Conservation (phyloP, 768 basidiomycete genomes). For the Leccinum aurantiacum region DNA sequence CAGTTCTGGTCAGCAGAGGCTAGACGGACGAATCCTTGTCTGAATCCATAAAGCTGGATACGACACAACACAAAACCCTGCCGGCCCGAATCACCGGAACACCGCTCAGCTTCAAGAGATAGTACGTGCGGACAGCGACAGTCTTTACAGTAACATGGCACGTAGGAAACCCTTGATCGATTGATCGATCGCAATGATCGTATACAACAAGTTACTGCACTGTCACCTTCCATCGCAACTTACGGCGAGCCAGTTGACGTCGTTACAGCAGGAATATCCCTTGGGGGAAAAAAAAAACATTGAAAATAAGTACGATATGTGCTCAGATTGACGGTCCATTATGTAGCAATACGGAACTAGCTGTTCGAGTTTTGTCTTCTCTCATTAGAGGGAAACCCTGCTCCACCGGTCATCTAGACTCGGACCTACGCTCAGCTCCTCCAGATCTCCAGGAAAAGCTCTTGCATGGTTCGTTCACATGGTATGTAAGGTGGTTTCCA, state of each 20-base stretch:
- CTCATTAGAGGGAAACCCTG: background rate
- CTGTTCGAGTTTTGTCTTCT: background rate
- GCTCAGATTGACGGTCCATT: background rate
- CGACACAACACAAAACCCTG: too few relatives aligned
- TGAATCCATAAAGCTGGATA: background rate
- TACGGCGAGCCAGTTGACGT: too few relatives aligned
- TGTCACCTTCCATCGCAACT: too few relatives aligned
- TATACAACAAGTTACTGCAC: too few relatives aligned
- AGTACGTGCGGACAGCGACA: too few relatives aligned
- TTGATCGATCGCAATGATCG: too few relatives aligned
- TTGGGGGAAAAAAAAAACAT: too few relatives aligned
- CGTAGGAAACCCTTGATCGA: background rate
- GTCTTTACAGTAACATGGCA: background rate
- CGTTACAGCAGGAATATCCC: too few relatives aligned
- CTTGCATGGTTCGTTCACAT: background rate
- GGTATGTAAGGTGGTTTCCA: background rate
- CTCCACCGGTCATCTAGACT: background rate
- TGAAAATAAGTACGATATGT: too few relatives aligned
- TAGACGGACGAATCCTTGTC: background rate
- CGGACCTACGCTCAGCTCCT: background rate
- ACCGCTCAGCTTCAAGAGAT: too few relatives aligned
- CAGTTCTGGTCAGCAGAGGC: background rate
- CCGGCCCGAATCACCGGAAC: background rate
- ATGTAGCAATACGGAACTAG: background rate
- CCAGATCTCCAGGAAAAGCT: background rate